Evolutionary conservation across 768 basidiomycete genomes (phyloP), one percentile per base, ranked within the genome.

Genomic region (Rhizopogon roseolus): DNA sequence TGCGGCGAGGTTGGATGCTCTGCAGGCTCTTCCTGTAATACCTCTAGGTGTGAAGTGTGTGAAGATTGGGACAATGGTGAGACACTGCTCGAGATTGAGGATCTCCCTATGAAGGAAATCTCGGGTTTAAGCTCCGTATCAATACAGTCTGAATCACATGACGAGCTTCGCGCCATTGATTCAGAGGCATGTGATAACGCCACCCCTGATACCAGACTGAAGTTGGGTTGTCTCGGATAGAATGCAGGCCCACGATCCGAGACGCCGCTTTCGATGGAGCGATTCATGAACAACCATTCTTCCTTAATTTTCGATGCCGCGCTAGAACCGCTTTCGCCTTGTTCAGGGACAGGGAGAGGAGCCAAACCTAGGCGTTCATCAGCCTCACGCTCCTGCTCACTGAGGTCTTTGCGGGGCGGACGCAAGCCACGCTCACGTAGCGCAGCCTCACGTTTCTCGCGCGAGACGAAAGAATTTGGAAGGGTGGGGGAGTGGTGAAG

Each of bases 341-440:
- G 5, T 63, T 44, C 19, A 41, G 41, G 16, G 76, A 75, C 75
- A 8, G 79, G 71, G 1, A 62, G 62, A 7, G 62, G 64, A 74
- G 72, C 41, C 64, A 69, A 54, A 73, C 65, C 42, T 50, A 70
- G 57, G 74, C 78, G 63, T 66, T 72, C 25, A 62, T 69, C 66
- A 66, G 78, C 49, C 76, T 73, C 65, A 67, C 75, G 58, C 66
- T 78, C 69, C 49, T 71, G 69, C 40, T 61, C 41, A 41, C 71
- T 75, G 5, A 73, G 65, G 48, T 70, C 69, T 36, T 64, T 68
- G 25, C 54, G 39, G 1, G 78, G 76, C 22, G 85, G 82, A 2
- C 80, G 69, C 38, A 86, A 70, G 0, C 84, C 84, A 32, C 82
- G 77, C 58, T 77, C 82, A 11, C 84, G 77, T 19, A 86, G 73